These are phyloP conservation scores for Rosa multiflora DNA, from an alignment of 306 rosid species.

Conservation along the genomic window DNA sequence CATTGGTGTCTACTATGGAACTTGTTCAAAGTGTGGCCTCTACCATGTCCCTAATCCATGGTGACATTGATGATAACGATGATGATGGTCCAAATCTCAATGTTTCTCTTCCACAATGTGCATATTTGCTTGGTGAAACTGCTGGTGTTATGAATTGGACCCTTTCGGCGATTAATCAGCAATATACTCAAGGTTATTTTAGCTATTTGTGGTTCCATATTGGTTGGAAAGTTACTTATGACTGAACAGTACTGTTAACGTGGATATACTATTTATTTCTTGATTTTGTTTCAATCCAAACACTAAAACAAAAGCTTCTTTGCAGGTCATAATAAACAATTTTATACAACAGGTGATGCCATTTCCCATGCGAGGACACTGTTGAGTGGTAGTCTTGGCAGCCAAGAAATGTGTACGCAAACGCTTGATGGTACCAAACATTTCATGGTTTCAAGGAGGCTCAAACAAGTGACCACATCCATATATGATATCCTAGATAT, in stretches of 20 bases:
- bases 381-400: conserved; percentile 1
- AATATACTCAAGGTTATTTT: neutral
- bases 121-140: neutral
- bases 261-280: too few species aligned
- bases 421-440: neutral
- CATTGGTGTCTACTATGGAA: conserved; percentile 12
- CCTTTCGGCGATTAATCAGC: neutral
- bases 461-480: conserved; percentile 6
- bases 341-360: neutral
- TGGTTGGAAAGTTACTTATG: too few species aligned
- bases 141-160: conserved; percentile 12
- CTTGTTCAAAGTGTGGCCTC: conserved; percentile 1
- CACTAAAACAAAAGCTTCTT: neutral
- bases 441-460: neutral
- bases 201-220: neutral
- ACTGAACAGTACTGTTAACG: too few species aligned
- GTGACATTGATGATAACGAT: neutral
- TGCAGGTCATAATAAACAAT: neutral
- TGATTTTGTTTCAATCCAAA: too few species aligned
- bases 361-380: conserved; percentile 7
- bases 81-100: neutral
- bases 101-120: neutral
- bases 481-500: neutral
- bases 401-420: conserved; percentile 8
- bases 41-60: neutral